Evolutionary conservation across 169 alveolate species (phyloP).

Genomic region (Babesia ovata): DNA sequence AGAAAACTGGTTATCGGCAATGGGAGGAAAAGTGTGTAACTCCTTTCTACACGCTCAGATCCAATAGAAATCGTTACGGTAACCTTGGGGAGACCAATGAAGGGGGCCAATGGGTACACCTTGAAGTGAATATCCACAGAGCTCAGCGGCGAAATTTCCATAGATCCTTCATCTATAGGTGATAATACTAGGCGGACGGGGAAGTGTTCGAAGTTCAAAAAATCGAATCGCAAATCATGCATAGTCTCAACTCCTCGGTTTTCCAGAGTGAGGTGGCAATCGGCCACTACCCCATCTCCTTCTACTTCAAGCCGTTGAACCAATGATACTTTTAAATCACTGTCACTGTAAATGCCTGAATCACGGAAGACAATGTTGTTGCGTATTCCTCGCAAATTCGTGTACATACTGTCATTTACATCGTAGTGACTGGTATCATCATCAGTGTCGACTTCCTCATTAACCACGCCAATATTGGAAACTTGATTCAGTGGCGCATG

Average conservation of each 20-base stretch:
- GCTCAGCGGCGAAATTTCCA: constrained; percentile 1
- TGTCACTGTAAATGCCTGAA: constrained; percentile 8
- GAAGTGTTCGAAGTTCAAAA: constrained; percentile 55
- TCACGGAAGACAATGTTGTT: constrained; percentile 5
- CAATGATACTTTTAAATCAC: not conserved
- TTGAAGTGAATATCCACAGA: constrained; percentile 34
- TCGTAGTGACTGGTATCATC: not conserved
- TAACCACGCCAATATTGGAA: constrained; percentile 8
- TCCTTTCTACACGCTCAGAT: not conserved
- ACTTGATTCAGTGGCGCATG: constrained; percentile 13
- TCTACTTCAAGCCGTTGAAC: constrained; percentile 1
- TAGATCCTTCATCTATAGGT: not conserved
- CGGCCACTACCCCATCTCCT: constrained; percentile 8
- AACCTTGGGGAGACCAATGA: constrained; percentile 55
- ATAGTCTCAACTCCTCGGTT: constrained; percentile 2
- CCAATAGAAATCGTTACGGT: not conserved
- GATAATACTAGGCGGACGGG: constrained; percentile 37
- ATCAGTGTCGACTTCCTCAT: constrained; percentile 23
- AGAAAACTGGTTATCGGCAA: constrained; percentile 52
- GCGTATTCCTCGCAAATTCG: constrained; percentile 10
- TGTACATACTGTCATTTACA: not conserved
- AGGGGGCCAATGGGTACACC: constrained; percentile 47
- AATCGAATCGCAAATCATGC: constrained; percentile 22
- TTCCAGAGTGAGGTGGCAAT: constrained; percentile 20
- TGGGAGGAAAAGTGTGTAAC: constrained; percentile 43